Percentiles rank a stretch among this genome's conserved stretches.
phyloP scores from a whole-genome alignment of 2,329 filamentous ascomycete genomes.

The Cylindrodendrum hubeiense region DNA sequence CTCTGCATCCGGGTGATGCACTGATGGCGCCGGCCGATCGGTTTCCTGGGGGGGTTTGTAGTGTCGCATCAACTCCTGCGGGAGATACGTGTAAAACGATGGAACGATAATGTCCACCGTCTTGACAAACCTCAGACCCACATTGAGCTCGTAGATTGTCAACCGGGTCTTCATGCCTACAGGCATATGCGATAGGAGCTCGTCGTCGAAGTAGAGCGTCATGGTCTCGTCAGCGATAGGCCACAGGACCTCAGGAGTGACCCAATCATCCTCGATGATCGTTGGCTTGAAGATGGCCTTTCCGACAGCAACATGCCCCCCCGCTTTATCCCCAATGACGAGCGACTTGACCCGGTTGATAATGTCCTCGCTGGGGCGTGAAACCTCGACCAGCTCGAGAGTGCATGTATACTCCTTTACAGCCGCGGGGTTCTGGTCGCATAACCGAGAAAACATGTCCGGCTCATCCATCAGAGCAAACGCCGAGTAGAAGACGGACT shows the following conservation, averaged over 20 bases:
- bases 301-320: conserved; percentile 58
- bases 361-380: conserved; percentile 56
- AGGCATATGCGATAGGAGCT: conserved; percentile 64
- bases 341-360: conserved; percentile 59
- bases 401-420: conserved; percentile 63
- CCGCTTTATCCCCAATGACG: conserved; percentile 48
- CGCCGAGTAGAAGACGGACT: conserved; percentile 57
- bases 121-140: conserved; percentile 76
- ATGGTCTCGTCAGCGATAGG: conserved; percentile 34
- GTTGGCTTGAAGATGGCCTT: conserved; percentile 57
- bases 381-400: conserved; percentile 71
- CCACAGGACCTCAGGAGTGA: conserved; percentile 45
- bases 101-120: conserved; percentile 66
- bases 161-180: conserved; percentile 74
- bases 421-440: conserved; percentile 46
- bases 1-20: conserved; percentile 49
- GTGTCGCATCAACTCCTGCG: conserved; percentile 76
- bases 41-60: conserved; percentile 70
- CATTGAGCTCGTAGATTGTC: conserved; percentile 67
- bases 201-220: conserved; percentile 76
- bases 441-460: conserved; percentile 47
- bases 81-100: conserved; percentile 73
- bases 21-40: conserved; percentile 60
- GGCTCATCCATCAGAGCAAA: conserved; percentile 54
- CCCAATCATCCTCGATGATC: conserved; percentile 63